Evolutionary conservation across 1,284 basidiomycete species (phyloP).

Genomic region (Golubevia sp.): DNA sequence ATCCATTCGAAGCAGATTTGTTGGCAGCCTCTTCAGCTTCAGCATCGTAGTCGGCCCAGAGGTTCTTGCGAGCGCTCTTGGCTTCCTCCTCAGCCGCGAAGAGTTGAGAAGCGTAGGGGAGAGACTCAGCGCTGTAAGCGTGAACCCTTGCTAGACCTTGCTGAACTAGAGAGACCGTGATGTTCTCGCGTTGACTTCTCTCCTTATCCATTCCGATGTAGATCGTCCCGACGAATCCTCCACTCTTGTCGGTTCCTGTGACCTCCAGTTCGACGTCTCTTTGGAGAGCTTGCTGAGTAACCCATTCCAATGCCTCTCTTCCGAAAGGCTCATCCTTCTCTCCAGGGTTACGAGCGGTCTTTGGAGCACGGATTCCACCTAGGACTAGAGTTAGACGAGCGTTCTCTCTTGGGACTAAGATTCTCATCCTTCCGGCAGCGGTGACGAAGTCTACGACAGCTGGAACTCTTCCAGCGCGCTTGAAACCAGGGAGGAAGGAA

Average conservation of each 20-base stretch:
- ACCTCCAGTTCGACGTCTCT: slow-evolving; percentile 92
- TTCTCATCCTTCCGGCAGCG: slow-evolving; percentile 25
- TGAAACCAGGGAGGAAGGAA: slow-evolving; percentile 83
- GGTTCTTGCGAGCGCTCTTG: slow-evolving; percentile 16
- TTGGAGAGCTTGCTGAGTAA: slow-evolving; percentile 82
- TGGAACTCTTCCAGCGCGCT: slow-evolving; percentile 79
- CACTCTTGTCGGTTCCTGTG: slow-evolving; percentile 86
- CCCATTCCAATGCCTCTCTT: slow-evolving; percentile 78
- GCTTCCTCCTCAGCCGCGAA: slow-evolving; percentile 74
- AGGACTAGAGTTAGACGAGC: slow-evolving; percentile 49
- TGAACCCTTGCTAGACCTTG: slow-evolving; percentile 84
- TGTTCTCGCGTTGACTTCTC: slow-evolving; percentile 69
- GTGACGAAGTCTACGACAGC: slow-evolving; percentile 93
- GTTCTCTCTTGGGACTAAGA: slow-evolving; percentile 46
- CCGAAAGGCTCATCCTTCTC: slow-evolving; percentile 92
- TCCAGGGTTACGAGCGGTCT: slow-evolving; percentile 67
- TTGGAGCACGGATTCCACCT: slow-evolving; percentile 62
- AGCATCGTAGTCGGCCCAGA: slow-evolving; percentile 68
- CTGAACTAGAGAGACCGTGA: slow-evolving; percentile 78
- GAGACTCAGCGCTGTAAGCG: slow-evolving; percentile 79
- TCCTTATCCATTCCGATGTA: too few relatives aligned
- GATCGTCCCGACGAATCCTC: slow-evolving; percentile 83
- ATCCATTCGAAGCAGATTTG: slow-evolving; percentile 62
- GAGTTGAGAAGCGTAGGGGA: slow-evolving; percentile 78
- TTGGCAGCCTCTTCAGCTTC: slow-evolving; percentile 66